phyloP scores from a whole-genome alignment of 192 early-diverging fungal species.

The Backusella australiensis region DNA sequence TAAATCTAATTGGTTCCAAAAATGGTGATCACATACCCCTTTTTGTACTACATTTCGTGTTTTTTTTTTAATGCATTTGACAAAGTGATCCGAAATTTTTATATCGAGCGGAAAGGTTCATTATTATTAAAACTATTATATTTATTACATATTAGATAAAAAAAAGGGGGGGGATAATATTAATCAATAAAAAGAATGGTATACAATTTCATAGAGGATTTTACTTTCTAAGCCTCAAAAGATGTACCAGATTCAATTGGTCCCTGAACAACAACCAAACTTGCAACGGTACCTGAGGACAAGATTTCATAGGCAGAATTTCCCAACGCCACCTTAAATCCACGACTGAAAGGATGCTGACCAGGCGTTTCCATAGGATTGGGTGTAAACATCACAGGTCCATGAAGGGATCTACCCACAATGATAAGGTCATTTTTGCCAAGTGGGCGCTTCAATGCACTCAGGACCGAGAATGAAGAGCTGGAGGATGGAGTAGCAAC shows the following conservation, averaged over 20 bases:
- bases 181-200: too few species aligned
- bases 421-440: background rate
- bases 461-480: background rate
- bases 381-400: background rate
- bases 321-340: background rate
- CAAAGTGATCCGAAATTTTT: too few species aligned
- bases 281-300: conserved; percentile 3
- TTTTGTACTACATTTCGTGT: too few species aligned
- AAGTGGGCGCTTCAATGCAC: background rate
- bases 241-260: background rate
- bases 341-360: background rate
- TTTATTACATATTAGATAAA: too few species aligned
- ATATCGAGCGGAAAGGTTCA: too few species aligned
- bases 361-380: background rate
- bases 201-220: too few species aligned
- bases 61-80: too few species aligned
- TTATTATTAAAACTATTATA: too few species aligned
- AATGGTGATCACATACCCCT: too few species aligned
- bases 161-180: too few species aligned
- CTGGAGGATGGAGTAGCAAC: background rate
- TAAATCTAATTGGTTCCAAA: too few species aligned
- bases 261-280: conserved; percentile 11
- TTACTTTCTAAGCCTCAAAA: background rate
- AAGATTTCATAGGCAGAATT: conserved; percentile 4
- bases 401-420: background rate